phyloP scores from a whole-genome alignment of 2,329 filamentous ascomycete genomes.

The Lasiodiplodia sp. region DNA sequence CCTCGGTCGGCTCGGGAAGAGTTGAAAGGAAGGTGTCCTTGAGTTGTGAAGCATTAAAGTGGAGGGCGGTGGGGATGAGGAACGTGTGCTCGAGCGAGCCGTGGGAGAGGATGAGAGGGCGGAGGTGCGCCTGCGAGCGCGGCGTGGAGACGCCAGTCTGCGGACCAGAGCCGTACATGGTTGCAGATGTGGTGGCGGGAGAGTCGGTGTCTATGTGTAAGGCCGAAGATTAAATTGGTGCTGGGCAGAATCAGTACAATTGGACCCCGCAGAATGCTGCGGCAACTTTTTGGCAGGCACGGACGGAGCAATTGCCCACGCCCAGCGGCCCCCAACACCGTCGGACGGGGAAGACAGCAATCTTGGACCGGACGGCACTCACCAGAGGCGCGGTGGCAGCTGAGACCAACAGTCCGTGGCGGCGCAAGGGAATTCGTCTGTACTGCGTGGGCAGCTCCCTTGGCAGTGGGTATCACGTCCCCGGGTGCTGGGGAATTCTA shows the following conservation, averaged over 20 bases:
- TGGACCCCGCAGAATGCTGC: background rate
- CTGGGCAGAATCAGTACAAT: slow-evolving; percentile 19
- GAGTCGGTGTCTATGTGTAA: slow-evolving; percentile 32
- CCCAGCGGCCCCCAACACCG: background rate
- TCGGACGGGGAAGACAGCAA: background rate
- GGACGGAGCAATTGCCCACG: background rate
- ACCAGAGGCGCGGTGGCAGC: slow-evolving; percentile 14
- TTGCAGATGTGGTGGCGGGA: slow-evolving; percentile 29
- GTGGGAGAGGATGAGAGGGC: slow-evolving; percentile 88
- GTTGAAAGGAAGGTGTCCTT: slow-evolving; percentile 88
- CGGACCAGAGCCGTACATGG: slow-evolving; percentile 88
- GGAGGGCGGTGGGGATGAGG: slow-evolving; percentile 90
- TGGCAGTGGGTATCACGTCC: slow-evolving; percentile 24
- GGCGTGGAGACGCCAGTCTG: slow-evolving; percentile 98
- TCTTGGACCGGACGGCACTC: background rate
- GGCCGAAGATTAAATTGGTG: slow-evolving; percentile 15
- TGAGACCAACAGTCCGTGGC: slow-evolving; percentile 6
- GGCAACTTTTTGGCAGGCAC: background rate
- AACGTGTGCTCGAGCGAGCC: slow-evolving; percentile 96
- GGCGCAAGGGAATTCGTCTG: slow-evolving; percentile 31
- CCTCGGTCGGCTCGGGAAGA: slow-evolving; percentile 90
- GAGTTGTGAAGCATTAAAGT: slow-evolving; percentile 94
- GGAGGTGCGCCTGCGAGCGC: slow-evolving; percentile 88
- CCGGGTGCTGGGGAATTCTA: slow-evolving; percentile 18
- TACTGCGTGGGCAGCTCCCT: slow-evolving; percentile 31